phyloP scores from a whole-genome alignment of 1,139 yeast genomes.

The Suhomyces bokatorum region DNA sequence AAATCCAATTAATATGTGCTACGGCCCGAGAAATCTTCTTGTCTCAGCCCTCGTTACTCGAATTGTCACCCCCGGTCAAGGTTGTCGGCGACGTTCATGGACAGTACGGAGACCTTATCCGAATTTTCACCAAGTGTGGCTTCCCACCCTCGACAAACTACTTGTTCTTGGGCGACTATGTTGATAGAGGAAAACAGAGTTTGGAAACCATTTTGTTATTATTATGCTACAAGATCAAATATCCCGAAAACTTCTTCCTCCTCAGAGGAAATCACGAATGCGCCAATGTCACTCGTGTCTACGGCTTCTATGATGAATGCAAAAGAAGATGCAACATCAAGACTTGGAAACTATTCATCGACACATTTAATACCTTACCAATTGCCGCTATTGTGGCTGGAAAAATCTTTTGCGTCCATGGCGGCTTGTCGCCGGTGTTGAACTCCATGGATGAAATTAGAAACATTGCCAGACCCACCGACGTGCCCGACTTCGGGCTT shows the following conservation, averaged over 20 bases:
- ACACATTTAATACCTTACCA: conserved; percentile 91
- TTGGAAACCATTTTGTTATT: conserved; percentile 84
- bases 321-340: conserved; percentile 83
- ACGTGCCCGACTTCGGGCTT: conserved; percentile 94
- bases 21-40: conserved; percentile 85
- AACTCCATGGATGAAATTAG: conserved; percentile 91
- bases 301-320: conserved; percentile 97
- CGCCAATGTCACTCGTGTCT: conserved; percentile 92
- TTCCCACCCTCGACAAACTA: conserved; percentile 97
- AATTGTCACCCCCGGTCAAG: conserved; percentile 91
- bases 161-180: conserved; percentile 91
- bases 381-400: conserved; percentile 96
- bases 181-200: conserved; percentile 94
- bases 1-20: conserved; percentile 82
- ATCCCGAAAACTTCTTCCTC: conserved; percentile 92
- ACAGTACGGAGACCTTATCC: conserved; percentile 86
- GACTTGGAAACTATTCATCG: conserved; percentile 91
- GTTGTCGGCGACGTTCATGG: conserved; percentile 98
- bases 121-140: conserved; percentile 93
- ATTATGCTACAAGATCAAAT: conserved; percentile 89
- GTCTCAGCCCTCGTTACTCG: conserved; percentile 85
- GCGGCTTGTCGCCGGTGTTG: conserved; percentile 90
- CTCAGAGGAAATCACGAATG: conserved; percentile 96
- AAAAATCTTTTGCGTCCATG: conserved; percentile 96
- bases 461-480: conserved; percentile 90